Evolutionary conservation across 108 stramenopile genomes (phyloP).

Genomic region (Skeletonema marinoi): DNA sequence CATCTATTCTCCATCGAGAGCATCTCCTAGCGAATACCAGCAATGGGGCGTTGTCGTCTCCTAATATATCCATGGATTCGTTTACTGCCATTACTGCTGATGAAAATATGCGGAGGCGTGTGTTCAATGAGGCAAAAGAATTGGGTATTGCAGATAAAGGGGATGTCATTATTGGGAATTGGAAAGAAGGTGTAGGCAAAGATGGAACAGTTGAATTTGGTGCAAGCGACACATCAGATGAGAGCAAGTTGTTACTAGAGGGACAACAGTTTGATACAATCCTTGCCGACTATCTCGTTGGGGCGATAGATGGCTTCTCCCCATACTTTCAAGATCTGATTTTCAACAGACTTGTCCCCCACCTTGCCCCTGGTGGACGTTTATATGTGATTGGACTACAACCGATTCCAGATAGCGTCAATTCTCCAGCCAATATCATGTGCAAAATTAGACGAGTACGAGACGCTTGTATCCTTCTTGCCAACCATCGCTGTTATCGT

Average conservation of each 20-base stretch:
- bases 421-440: constrained; percentile 72
- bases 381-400: constrained; percentile 92
- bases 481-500: constrained; percentile 92
- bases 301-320: constrained; percentile 96
- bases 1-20: constrained; percentile 58
- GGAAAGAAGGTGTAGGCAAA: constrained; percentile 52
- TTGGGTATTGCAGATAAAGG: constrained; percentile 59
- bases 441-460: constrained; percentile 87
- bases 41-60: constrained; percentile 29
- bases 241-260: constrained; percentile 17
- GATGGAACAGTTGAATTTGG: constrained; percentile 19
- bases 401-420: constrained; percentile 85
- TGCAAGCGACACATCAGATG: not conserved
- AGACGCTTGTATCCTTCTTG: constrained; percentile 94
- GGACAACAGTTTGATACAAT: constrained; percentile 74
- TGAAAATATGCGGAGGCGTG: constrained; percentile 71
- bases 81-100: constrained; percentile 89
- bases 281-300: constrained; percentile 94
- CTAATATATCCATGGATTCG: constrained; percentile 48
- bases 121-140: constrained; percentile 61
- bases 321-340: constrained; percentile 94
- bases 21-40: constrained; percentile 29
- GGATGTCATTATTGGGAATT: constrained; percentile 90
- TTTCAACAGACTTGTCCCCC: constrained; percentile 73
- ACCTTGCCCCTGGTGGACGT: constrained; percentile 87